Base-by-base conservation (phyloP, 2,329 filamentous ascomycete species). In the Diaporthe sp. region DNA sequence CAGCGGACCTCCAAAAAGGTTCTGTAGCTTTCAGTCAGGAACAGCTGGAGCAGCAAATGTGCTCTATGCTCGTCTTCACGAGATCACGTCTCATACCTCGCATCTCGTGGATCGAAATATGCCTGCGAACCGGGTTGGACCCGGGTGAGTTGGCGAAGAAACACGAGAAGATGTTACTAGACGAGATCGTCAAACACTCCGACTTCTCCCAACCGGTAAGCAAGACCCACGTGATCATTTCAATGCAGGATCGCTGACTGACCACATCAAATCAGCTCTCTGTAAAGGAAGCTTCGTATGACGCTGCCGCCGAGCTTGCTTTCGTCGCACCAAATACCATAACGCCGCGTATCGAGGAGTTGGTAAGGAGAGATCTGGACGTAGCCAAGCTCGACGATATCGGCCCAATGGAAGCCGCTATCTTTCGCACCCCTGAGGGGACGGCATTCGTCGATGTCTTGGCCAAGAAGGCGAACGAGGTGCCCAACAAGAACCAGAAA, bases 391-490 rank as follows among this genome's bases (percentile, higher is more conserved):
- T 98, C 4, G 88, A 91, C 17, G 89, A 91, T 31, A 89, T 98
- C 77, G 95, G 95, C 0, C 94, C 95, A 15, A 93, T 95, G 2
- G 97, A 99, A 83, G 95, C 95, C 39, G 96, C 95, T 22, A 98
- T 99, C 75, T 97, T 96, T 83, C 92, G 95, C 59, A 98, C 96
- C 0, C 94, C 95, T 1, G 95, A 97, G 82, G 96, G 95, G 2
- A 96, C 93, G 1, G 90, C 93, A 19, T 98, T 98, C 79, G 89
- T 99, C 28, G 97, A 99, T 84, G 94, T 98, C 0, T 89, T 99
- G 8, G 94, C 94, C 46, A 96, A 95, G 82, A 98, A 98, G 82
- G 87, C 92, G 75, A 91, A 91, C 76, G 87, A 88, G 51, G 86
- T 93, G 2, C 92, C 95, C 4, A 93, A 95, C 84, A 98, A 98